A percentile compares a stretch with the other conserved stretches of the same genome.
Evolutionary conservation across 2,329 filamentous ascomycete genomes (phyloP).

Genomic region (Tolypocladium nubicola): DNA sequence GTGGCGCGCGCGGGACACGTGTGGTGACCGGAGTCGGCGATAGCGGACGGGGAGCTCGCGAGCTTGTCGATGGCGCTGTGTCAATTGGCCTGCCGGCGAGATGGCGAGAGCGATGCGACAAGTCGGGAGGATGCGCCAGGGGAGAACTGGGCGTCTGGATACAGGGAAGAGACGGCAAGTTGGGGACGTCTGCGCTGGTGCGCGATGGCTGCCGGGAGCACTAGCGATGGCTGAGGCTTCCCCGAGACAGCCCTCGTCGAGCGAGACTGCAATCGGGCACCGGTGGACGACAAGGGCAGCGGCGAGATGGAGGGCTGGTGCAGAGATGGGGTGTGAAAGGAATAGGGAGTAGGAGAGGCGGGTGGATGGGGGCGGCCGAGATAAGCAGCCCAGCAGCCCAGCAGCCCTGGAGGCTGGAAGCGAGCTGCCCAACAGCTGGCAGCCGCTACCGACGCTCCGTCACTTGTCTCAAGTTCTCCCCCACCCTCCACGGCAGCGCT

Average conservation of each 20-base stretch:
- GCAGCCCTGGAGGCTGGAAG: not conserved
- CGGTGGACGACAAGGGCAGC: not conserved
- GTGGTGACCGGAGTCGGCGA: not conserved
- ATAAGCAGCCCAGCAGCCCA: not conserved
- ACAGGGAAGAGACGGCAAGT: not conserved
- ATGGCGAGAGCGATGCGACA: not conserved
- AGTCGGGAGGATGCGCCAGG: not conserved
- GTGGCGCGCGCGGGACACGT: constrained; percentile 2
- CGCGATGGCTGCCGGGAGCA: not conserved
- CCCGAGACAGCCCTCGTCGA: not conserved
- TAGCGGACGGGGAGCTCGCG: not conserved
- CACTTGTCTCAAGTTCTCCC: not conserved
- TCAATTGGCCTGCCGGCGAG: not conserved
- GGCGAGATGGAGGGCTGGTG: not conserved
- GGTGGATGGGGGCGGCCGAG: not conserved
- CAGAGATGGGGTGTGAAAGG: not conserved
- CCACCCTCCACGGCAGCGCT: not conserved
- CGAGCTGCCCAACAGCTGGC: not conserved
- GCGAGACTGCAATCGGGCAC: not conserved
- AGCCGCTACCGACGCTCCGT: constrained; percentile 2
- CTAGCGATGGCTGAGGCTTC: not conserved
- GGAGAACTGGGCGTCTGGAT: not conserved
- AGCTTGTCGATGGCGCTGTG: not conserved
- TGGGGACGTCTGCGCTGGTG: not conserved
- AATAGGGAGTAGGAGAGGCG: not conserved